A percentile compares a stretch with the other conserved stretches of the same genome.
Evolutionary conservation across 371 early-diverging fungal genomes (phyloP).

Genomic region (Lichtheimia ramosa): DNA sequence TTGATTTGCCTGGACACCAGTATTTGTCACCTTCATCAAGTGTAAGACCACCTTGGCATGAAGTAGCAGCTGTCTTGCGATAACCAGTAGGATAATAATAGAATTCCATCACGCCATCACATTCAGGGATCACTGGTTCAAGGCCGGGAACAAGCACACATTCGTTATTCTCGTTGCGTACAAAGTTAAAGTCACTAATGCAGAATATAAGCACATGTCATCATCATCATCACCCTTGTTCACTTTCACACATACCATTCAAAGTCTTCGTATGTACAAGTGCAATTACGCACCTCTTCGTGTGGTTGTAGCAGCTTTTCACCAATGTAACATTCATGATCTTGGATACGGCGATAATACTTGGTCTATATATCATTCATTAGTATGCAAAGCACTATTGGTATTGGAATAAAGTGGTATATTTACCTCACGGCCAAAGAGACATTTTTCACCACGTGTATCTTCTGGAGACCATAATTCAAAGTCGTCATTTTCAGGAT

Average conservation of each 20-base stretch:
- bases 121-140: slow-evolving; percentile 53
- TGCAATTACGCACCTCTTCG: slow-evolving; percentile 61
- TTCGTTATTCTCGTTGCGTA: slow-evolving; percentile 54
- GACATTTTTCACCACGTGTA: slow-evolving; percentile 56
- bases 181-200: slow-evolving; percentile 74
- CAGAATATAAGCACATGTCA: background rate
- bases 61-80: slow-evolving; percentile 75
- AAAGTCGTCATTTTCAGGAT: slow-evolving; percentile 68
- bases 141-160: slow-evolving; percentile 70
- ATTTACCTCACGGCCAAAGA: slow-evolving; percentile 69
- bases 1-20: slow-evolving; percentile 67
- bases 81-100: slow-evolving; percentile 68
- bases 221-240: background rate
- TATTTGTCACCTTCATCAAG: slow-evolving; percentile 59
- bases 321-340: slow-evolving; percentile 78
- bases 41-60: slow-evolving; percentile 62
- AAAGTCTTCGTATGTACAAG: slow-evolving; percentile 80
- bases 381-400: background rate
- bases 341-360: slow-evolving; percentile 80
- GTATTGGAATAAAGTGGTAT: background rate
- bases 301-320: slow-evolving; percentile 67
- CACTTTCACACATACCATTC: slow-evolving; percentile 65
- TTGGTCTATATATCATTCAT: slow-evolving; percentile 30
- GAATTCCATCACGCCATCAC: slow-evolving; percentile 56
- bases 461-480: slow-evolving; percentile 74